Conservation (phyloP, 1,284 basidiomycete species). For the Cystobasidium sp. region DNA sequence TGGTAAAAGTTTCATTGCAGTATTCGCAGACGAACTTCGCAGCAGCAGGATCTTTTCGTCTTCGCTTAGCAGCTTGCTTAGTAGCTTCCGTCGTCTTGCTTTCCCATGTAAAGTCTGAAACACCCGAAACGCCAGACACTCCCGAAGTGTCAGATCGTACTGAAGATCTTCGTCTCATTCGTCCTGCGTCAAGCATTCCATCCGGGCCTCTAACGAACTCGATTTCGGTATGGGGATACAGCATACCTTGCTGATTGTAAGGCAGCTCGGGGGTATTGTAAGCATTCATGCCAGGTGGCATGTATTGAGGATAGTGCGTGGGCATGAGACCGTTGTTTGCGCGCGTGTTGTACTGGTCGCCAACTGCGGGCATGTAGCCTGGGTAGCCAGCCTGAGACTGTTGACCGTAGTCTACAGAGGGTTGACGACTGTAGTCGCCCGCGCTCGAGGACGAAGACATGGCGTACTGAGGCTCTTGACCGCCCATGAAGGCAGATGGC, state of each 20-base stretch:
- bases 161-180: constrained; percentile 31
- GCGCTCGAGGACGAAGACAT: background rate
- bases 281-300: background rate
- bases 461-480: constrained; percentile 3
- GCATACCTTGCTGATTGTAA: constrained; percentile 4
- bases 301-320: constrained; percentile 3
- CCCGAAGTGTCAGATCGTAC: constrained; percentile 35
- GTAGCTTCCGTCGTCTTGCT: constrained; percentile 44
- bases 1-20: constrained; percentile 78
- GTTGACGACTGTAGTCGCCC: constrained; percentile 12
- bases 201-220: background rate
- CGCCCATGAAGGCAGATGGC: constrained; percentile 15
- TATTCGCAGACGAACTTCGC: constrained; percentile 42
- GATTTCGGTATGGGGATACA: constrained; percentile 29
- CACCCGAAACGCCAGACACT: constrained; percentile 19
- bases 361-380: background rate
- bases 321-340: background rate
- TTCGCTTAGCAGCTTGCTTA: constrained; percentile 40
- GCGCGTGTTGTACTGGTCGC: background rate
- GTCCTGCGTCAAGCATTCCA: background rate
- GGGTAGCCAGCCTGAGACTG: background rate
- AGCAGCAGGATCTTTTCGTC: constrained; percentile 30
- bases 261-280: background rate
- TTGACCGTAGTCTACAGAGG: constrained; percentile 16
- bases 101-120: constrained; percentile 26